Evolutionary conservation across 2,329 filamentous ascomycete genomes (phyloP), one percentile per base, ranked within the genome.

Genomic region (Hypoxylon sp.): DNA sequence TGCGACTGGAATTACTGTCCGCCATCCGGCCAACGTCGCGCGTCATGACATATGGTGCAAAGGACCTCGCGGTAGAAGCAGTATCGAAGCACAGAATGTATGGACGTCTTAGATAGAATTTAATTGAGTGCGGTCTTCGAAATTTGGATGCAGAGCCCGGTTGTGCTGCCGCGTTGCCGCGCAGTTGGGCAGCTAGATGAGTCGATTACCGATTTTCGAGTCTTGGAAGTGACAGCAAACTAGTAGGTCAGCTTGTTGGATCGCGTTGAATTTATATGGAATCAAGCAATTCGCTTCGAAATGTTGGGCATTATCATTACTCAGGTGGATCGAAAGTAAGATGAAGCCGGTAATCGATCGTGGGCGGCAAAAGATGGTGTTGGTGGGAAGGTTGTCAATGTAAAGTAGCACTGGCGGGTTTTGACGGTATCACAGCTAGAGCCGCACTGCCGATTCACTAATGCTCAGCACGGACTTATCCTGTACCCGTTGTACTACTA

Each of bases 31-130:
- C 69, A 43, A 77, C 73, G 71, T 84, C 81, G 75, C 78, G 79
- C 77, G 82, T 82, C 82, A 85, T 85, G 76, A 76, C 81, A 83
- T 79, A 60, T 20, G 61, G 65, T 52, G 60, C 64, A 34, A 53
- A 52, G 30, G 30, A 22, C 39, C 44, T 53, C 19, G 17, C 47
- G 39, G 34, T 39, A 49, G 55, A 59, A 59, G 58, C 51, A 19
- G 56, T 30, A 17, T 56, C 10, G 37, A 22, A 37, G 49, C 22
- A 39, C 20, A 15, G 8, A 7, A 2, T 41, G n/a, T 19, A 10
- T 41, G 19, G 3, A 6, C 6, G 34, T 22, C n/a, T 39, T 8
- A 19, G n/a, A n/a, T n/a, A n/a, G n/a, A n/a, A n/a, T n/a, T n/a
- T n/a, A n/a, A n/a, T n/a, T n/a, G n/a, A n/a, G n/a, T n/a, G n/a